These are phyloP conservation scores for Metrosideros polymorpha DNA, from an alignment of 441 rosid species.

Conservation along the genomic window DNA sequence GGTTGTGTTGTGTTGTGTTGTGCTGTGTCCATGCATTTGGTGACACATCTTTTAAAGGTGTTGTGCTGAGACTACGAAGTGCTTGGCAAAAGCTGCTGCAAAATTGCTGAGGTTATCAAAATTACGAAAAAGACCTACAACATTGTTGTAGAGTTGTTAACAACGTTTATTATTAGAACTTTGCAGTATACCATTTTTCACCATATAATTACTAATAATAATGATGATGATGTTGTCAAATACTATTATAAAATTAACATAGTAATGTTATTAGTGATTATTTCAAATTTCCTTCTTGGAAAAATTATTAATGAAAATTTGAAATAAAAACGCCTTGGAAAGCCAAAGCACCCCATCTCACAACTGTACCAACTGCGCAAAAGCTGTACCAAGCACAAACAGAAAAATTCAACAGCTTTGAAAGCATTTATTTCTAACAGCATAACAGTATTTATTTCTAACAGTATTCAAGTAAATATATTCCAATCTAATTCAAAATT, in stretches of 20 bases:
- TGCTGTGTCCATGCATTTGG: background rate
- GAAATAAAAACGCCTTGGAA: background rate
- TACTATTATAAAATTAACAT: background rate
- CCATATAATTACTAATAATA: background rate
- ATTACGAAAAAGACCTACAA: background rate
- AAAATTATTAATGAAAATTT: background rate
- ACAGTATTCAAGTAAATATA: background rate
- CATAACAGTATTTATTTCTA: background rate
- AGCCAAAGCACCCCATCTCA: background rate
- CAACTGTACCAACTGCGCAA: background rate
- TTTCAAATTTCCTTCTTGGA: background rate
- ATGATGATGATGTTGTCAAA: background rate
- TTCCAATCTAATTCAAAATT: background rate
- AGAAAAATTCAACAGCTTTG: background rate
- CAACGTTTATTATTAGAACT: background rate
- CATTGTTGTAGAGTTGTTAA: background rate
- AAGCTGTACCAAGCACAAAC: background rate
- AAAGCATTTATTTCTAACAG: background rate
- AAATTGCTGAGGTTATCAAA: background rate
- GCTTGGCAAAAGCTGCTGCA: background rate
- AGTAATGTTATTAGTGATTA: background rate
- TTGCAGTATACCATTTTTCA: background rate
- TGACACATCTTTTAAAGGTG: background rate
- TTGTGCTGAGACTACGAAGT: background rate
- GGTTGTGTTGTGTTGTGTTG: background rate